phyloP scores from a whole-genome alignment of 345 rosid species.

The Excoecaria cochinchinensis region DNA sequence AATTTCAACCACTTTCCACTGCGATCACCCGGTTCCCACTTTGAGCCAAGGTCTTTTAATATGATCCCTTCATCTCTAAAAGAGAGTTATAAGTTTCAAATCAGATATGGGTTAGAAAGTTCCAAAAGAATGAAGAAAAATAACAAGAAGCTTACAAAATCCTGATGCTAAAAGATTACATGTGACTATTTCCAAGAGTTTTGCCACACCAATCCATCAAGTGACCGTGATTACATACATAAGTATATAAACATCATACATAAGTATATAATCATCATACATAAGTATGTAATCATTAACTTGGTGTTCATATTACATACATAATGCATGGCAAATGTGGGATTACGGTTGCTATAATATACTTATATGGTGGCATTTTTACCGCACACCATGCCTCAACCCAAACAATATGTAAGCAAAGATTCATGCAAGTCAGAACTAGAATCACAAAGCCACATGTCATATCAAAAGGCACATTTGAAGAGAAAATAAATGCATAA shows the following conservation, averaged over 20 bases:
- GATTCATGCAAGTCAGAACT: not conserved
- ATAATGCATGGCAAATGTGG: no score
- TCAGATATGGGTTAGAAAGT: not conserved
- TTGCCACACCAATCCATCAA: not conserved
- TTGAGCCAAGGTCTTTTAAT: slow-evolving; percentile 82
- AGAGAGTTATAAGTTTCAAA: not conserved
- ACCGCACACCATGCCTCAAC: not conserved
- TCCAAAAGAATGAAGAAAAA: not conserved
- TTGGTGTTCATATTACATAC: no score
- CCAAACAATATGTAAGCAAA: not conserved
- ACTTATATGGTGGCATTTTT: not conserved
- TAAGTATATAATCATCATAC: no score
- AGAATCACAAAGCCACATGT: not conserved
- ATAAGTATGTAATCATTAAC: no score
- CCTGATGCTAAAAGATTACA: not conserved
- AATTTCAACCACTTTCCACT: slow-evolving; percentile 97
- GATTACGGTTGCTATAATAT: no score
- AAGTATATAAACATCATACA: no score
- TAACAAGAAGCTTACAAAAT: not conserved
- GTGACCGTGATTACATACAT: not conserved
- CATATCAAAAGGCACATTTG: not conserved
- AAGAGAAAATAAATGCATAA: not conserved
- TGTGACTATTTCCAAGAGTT: not conserved
- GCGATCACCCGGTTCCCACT: slow-evolving; percentile 97
- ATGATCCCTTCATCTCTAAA: slow-evolving; percentile 88